Percentiles rank a stretch among this genome's conserved stretches.
These are phyloP conservation scores for Raphidocelis subcapitata DNA, from an alignment of 139 green algal genomes.

Conservation along the genomic window DNA sequence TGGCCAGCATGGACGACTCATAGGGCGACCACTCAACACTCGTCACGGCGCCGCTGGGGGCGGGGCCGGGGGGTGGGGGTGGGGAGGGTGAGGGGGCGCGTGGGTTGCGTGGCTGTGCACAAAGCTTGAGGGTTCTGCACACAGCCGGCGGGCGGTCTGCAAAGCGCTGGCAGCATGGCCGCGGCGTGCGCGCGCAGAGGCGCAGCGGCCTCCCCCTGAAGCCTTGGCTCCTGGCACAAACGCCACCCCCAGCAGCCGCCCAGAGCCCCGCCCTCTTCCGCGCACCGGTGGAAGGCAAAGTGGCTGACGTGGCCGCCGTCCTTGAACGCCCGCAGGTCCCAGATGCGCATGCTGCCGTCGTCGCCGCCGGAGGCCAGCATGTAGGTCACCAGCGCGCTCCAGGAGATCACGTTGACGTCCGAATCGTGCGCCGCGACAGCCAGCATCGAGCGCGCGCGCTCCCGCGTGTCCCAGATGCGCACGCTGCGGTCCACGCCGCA, in stretches of 20 bases:
- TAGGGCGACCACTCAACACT: slow-evolving; percentile 94
- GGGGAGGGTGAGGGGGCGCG: neutral
- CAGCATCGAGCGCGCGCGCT: slow-evolving; percentile 28
- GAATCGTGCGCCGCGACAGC: slow-evolving; percentile 58
- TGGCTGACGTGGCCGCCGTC: slow-evolving; percentile 16
- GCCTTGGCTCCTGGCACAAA: too few species aligned
- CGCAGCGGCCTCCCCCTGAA: too few species aligned
- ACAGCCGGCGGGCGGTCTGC: too few species aligned
- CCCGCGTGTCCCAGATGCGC: slow-evolving; percentile 87
- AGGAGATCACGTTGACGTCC: slow-evolving; percentile 98
- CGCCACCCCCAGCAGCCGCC: neutral
- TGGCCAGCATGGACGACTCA: slow-evolving; percentile 90
- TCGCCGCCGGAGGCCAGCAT: slow-evolving; percentile 95
- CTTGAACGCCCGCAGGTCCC: slow-evolving; percentile 90
- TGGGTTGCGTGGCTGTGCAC: neutral
- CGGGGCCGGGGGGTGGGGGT: slow-evolving; percentile 21
- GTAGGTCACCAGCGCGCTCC: slow-evolving; percentile 86
- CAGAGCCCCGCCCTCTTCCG: too few species aligned
- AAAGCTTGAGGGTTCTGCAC: too few species aligned
- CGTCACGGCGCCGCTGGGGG: slow-evolving; percentile 73
- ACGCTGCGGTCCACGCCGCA: slow-evolving; percentile 76
- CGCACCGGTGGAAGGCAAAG: slow-evolving; percentile 26
- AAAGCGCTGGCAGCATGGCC: too few species aligned
- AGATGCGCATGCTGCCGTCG: slow-evolving; percentile 87
- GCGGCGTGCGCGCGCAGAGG: too few species aligned